Conservation (phyloP, 2,329 filamentous ascomycete genomes). For the Fusarium pininemorale region DNA sequence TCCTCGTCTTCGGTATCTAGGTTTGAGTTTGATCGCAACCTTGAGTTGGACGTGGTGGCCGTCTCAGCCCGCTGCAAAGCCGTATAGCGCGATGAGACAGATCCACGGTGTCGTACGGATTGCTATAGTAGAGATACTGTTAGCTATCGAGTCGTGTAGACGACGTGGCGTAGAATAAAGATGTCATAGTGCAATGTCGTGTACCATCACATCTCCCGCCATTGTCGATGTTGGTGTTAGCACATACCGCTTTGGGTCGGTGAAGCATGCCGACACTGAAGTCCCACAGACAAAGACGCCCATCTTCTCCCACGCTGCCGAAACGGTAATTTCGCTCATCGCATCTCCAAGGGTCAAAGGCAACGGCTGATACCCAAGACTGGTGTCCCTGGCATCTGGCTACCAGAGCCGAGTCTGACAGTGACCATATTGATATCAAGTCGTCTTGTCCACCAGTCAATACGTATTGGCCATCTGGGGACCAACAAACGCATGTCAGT, state of each 20-base stretch:
- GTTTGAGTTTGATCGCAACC: constrained; percentile 77
- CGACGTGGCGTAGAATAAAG: not conserved
- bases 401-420: constrained; percentile 83
- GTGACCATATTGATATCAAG: constrained; percentile 93
- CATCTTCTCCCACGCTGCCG: constrained; percentile 94
- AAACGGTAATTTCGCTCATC: constrained; percentile 96
- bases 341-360: constrained; percentile 96
- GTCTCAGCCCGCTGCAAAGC: constrained; percentile 68
- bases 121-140: constrained; percentile 25
- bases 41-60: constrained; percentile 64
- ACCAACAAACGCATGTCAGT: constrained; percentile 94
- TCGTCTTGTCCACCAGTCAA: constrained; percentile 97
- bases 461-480: constrained; percentile 94
- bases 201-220: not conserved
- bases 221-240: not conserved
- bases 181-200: not conserved
- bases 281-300: constrained; percentile 91
- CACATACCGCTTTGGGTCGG: constrained; percentile 81
- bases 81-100: constrained; percentile 60
- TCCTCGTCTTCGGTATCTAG: constrained; percentile 66
- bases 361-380: constrained; percentile 92
- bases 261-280: constrained; percentile 97
- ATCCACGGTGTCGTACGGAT: constrained; percentile 56
- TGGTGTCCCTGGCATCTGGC: constrained; percentile 95
- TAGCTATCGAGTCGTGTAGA: constrained; percentile 14